Base-by-base conservation (phyloP, 2,329 filamentous ascomycete species). In the Cladosporium sp. region DNA sequence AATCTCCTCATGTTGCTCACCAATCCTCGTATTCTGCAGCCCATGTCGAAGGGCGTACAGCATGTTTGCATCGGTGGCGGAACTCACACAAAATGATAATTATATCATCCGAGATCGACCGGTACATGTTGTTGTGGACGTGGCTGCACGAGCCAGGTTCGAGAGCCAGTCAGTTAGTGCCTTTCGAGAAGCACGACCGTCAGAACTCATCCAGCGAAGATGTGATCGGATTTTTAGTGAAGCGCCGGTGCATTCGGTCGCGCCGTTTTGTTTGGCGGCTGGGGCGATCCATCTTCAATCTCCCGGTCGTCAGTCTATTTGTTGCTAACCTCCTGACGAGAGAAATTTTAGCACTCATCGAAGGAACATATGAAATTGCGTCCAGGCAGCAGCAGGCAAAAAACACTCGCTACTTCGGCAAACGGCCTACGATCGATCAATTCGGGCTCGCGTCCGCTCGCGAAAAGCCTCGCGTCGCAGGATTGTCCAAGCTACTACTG, bases 381-480 rank as follows among this genome's bases (percentile, higher is more conserved):
- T 16, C 3, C 12, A 44, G 37, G 37, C 37, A 16, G 40, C 40
- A 46, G n/a, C n/a, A 23, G 18, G 40, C n/a, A 46, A 46, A 10
- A 46, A 46, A 10, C 8, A 46, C 16, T 44, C 40, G 40, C 40
- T 46, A 21, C 40, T 46, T 46, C 40, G 40, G 40, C 40, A 46
- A 46, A 21, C n/a, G n/a, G 40, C 40, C 40, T 46, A n/a, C 18
- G 21, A 46, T 11, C 40, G 40, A 46, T 33, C 31, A 5, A 46
- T 33, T 55, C 26, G 52, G 28, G 26, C 21, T 55, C 52, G 52
- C 52, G 52, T 55, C 52, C 28, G 52, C 52, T 31, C 28, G 52
- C 52, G 52, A 55, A 29, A 18, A 31, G 52, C 52, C 52, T 55
- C 52, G 52, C 52, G 52, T 55, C 14, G 52, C 52, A 55, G 40